phyloP scores from a whole-genome alignment of 2,329 filamentous ascomycete genomes.

The Aspergillus oerlinghausenensis region DNA sequence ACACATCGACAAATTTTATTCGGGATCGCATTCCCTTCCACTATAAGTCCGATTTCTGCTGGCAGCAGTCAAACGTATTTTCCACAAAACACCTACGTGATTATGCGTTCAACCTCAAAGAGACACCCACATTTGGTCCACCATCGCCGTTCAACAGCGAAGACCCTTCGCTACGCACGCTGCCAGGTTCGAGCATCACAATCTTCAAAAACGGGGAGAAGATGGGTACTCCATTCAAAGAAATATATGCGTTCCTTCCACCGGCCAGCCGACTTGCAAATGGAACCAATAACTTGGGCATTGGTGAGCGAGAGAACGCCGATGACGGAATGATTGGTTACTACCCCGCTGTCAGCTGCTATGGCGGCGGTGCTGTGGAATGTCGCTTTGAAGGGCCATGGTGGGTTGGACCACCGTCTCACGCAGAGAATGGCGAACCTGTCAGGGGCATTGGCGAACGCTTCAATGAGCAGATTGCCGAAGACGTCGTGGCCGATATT shows the following conservation, averaged over 20 bases:
- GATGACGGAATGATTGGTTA: constrained; percentile 96
- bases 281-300: constrained; percentile 39
- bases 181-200: constrained; percentile 80
- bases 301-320: constrained; percentile 76
- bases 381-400: constrained; percentile 93
- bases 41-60: constrained; percentile 90
- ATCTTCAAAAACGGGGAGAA: constrained; percentile 88
- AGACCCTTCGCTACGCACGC: constrained; percentile 73
- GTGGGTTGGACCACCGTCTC: constrained; percentile 72
- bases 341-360: constrained; percentile 88
- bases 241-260: constrained; percentile 85
- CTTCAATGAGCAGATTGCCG: constrained; percentile 88
- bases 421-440: constrained; percentile 41
- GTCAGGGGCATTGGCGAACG: constrained; percentile 65
- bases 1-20: constrained; percentile 73
- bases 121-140: constrained; percentile 42
- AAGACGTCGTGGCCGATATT: constrained; percentile 89
- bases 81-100: constrained; percentile 85
- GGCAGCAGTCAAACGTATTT: constrained; percentile 64
- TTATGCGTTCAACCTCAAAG: constrained; percentile 43
- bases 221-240: constrained; percentile 82
- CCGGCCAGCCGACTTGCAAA: constrained; percentile 63
- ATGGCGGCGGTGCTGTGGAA: constrained; percentile 84
- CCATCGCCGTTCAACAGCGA: constrained; percentile 59
- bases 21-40: constrained; percentile 92